A percentile compares a stretch with the other conserved stretches of the same genome.
Conservation (phyloP, 2,329 filamentous ascomycete genomes). For the Colletotrichum agaves region DNA sequence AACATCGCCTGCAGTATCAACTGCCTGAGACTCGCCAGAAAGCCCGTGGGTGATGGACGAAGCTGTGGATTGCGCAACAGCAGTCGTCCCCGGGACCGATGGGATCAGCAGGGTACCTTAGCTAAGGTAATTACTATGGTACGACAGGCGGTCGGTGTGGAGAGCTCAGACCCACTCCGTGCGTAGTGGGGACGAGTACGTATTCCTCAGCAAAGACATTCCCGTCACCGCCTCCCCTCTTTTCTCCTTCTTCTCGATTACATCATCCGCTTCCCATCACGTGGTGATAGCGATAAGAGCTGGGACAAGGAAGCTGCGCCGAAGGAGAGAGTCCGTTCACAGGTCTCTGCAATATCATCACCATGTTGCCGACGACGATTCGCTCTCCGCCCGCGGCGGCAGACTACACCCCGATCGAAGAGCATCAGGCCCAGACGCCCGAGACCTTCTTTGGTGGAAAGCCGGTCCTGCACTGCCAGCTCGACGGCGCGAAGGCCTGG, state of each 20-base stretch:
- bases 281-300: conserved; percentile 41
- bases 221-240: conserved; percentile 17
- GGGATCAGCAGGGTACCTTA: not conserved
- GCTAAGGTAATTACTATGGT: not conserved
- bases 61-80: not conserved
- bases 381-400: conserved; percentile 64
- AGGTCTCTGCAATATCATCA: conserved; percentile 24
- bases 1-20: not conserved
- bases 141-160: conserved; percentile 10
- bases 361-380: conserved; percentile 65
- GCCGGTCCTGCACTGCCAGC: conserved; percentile 75
- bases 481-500: conserved; percentile 66
- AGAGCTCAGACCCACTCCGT: conserved; percentile 29
- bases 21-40: not conserved
- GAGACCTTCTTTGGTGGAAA: conserved; percentile 77
- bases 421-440: conserved; percentile 79
- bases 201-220: not conserved
- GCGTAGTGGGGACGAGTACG: not conserved
- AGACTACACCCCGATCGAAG: conserved; percentile 72
- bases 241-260: not conserved
- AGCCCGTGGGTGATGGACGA: not conserved
- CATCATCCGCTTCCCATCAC: conserved; percentile 8
- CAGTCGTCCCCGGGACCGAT: conserved; percentile 17
- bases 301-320: conserved; percentile 11
- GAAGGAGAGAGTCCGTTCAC: conserved; percentile 31